These are phyloP conservation scores for Samsoniella hepiali DNA, from an alignment of 2,329 filamentous ascomycete genomes.

Conservation along the genomic window DNA sequence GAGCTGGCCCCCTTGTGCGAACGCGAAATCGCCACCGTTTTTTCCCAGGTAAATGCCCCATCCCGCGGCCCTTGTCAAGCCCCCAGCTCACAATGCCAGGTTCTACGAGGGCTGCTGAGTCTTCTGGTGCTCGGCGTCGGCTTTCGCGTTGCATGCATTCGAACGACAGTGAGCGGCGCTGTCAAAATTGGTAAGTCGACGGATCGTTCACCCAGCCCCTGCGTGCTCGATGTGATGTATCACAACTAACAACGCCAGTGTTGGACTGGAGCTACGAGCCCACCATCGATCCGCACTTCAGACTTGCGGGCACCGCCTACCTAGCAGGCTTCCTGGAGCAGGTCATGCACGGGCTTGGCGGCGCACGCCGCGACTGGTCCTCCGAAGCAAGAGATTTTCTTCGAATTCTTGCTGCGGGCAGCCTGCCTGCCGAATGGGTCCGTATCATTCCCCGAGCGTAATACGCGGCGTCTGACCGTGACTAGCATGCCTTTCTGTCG, in stretches of 20 bases:
- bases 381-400: neutral
- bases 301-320: neutral
- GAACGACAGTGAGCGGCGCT: neutral
- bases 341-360: neutral
- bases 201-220: neutral
- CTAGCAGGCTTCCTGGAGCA: neutral
- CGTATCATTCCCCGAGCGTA: neutral
- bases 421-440: neutral
- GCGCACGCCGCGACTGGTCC: neutral
- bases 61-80: neutral
- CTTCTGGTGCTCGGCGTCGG: neutral
- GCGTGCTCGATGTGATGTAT: neutral
- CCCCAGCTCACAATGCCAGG: neutral
- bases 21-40: neutral
- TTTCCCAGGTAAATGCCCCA: neutral
- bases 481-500: neutral
- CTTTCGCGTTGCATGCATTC: neutral
- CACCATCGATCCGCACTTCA: neutral
- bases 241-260: neutral
- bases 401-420: neutral
- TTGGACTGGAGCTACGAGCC: neutral
- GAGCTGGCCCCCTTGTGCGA: conserved; percentile 1
- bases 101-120: neutral
- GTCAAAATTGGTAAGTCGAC: neutral
- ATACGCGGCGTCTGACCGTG: neutral